Conservation (phyloP, 1,284 basidiomycete genomes). For the Trametes polyzona region DNA sequence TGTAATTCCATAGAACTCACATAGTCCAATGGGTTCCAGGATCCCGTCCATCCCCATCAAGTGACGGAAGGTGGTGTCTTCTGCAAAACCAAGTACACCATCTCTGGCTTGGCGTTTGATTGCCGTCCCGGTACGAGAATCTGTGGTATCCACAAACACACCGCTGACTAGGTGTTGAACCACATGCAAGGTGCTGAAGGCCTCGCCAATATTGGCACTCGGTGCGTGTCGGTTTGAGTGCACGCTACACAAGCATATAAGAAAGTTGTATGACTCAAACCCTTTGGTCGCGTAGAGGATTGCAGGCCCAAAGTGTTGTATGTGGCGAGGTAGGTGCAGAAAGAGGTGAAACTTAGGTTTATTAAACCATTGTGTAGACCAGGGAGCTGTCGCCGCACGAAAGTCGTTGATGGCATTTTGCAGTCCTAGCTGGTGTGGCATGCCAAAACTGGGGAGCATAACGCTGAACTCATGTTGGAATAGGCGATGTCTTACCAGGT, state of each 20-base stretch:
- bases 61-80: not conserved
- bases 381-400: conserved; percentile 18
- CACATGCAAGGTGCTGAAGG: conserved; percentile 39
- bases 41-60: not conserved
- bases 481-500: conserved; percentile 23
- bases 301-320: conserved; percentile 33
- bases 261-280: conserved; percentile 51
- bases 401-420: conserved; percentile 24
- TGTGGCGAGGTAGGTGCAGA: conserved; percentile 29
- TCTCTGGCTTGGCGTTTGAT: not conserved
- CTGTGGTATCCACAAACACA: not conserved
- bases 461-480: too few relatives aligned
- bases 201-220: conserved; percentile 43
- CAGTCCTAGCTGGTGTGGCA: conserved; percentile 16
- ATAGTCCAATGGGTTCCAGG: not conserved
- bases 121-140: not conserved
- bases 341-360: conserved; percentile 38
- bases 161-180: conserved; percentile 44
- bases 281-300: conserved; percentile 40
- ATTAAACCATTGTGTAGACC: conserved; percentile 35
- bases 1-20: too few relatives aligned
- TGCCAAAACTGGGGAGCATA: too few relatives aligned
- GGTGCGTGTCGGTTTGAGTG: conserved; percentile 49
- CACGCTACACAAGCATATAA: conserved; percentile 45
- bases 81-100: not conserved